phyloP scores from a whole-genome alignment of 805 yeast genomes.

The Debaryomyces maramus region DNA sequence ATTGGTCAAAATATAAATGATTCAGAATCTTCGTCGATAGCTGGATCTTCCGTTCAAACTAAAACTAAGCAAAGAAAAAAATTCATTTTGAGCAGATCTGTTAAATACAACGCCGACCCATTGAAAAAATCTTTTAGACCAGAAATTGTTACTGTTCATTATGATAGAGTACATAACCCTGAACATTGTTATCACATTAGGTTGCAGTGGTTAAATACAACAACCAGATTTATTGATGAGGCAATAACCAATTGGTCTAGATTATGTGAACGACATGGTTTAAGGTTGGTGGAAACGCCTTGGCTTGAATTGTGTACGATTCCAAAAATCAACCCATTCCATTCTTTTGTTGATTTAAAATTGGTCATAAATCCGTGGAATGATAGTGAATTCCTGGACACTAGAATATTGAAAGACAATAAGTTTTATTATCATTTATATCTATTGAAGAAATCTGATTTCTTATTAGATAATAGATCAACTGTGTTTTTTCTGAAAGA shows the following conservation, averaged over 20 bases:
- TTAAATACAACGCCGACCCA: slow-evolving; percentile 76
- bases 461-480: slow-evolving; percentile 78
- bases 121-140: slow-evolving; percentile 67
- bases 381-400: slow-evolving; percentile 51
- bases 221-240: slow-evolving; percentile 58
- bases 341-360: slow-evolving; percentile 71
- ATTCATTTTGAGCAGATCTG: slow-evolving; percentile 65
- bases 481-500: slow-evolving; percentile 57
- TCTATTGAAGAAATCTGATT: slow-evolving; percentile 67
- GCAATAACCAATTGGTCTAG: slow-evolving; percentile 61
- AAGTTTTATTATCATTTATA: slow-evolving; percentile 76
- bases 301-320: slow-evolving; percentile 82
- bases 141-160: slow-evolving; percentile 79
- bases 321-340: slow-evolving; percentile 81
- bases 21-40: slow-evolving; percentile 25
- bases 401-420: slow-evolving; percentile 46
- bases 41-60: slow-evolving; percentile 23
- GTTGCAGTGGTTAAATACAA: slow-evolving; percentile 89
- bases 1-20: slow-evolving; percentile 7
- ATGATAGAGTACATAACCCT: slow-evolving; percentile 90
- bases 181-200: slow-evolving; percentile 91
- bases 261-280: slow-evolving; percentile 81
- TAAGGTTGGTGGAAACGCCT: slow-evolving; percentile 80
- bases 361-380: slow-evolving; percentile 72
- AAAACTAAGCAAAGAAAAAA: slow-evolving; percentile 25